These are phyloP conservation scores for Chalciporus pseudorubinellus DNA, from an alignment of 768 basidiomycete species.

Conservation along the genomic window DNA sequence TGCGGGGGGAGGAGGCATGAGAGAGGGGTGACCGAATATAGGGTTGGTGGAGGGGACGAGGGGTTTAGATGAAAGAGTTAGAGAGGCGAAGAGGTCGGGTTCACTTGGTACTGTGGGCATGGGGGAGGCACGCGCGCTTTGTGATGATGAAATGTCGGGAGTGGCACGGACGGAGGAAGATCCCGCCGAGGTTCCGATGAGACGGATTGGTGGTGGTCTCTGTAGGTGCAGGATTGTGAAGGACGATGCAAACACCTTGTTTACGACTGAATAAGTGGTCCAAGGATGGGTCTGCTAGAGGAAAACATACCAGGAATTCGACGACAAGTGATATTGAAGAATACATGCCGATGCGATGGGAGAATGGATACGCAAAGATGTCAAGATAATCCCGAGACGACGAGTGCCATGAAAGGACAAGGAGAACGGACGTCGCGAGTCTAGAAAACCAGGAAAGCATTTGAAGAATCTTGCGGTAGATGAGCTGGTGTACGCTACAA, in stretches of 20 bases:
- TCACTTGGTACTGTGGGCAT: slow-evolving; percentile 35
- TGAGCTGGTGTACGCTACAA: neutral
- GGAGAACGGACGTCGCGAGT: slow-evolving; percentile 45
- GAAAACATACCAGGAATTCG: slow-evolving; percentile 55
- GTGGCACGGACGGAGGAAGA: slow-evolving; percentile 41
- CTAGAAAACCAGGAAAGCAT: slow-evolving; percentile 57
- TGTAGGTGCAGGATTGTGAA: slow-evolving; percentile 58
- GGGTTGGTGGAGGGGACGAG: slow-evolving; percentile 48
- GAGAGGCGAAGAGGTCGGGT: slow-evolving; percentile 59
- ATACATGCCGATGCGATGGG: slow-evolving; percentile 41
- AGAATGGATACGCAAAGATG: slow-evolving; percentile 36
- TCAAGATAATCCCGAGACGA: slow-evolving; percentile 40
- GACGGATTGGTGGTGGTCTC: slow-evolving; percentile 67
- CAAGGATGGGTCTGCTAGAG: neutral
- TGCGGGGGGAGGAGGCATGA: slow-evolving; percentile 31
- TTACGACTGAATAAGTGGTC: slow-evolving; percentile 1
- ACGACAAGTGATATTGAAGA: slow-evolving; percentile 44
- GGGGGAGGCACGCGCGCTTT: slow-evolving; percentile 26
- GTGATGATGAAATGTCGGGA: slow-evolving; percentile 30
- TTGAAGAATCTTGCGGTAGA: slow-evolving; percentile 52
- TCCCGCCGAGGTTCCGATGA: slow-evolving; percentile 54
- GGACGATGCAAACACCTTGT: slow-evolving; percentile 52
- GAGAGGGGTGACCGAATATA: slow-evolving; percentile 70
- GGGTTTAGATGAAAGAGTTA: slow-evolving; percentile 66
- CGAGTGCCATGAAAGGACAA: slow-evolving; percentile 42